phyloP scores from a whole-genome alignment of 176 grass and related monocot species.

The Phragmites australis region DNA sequence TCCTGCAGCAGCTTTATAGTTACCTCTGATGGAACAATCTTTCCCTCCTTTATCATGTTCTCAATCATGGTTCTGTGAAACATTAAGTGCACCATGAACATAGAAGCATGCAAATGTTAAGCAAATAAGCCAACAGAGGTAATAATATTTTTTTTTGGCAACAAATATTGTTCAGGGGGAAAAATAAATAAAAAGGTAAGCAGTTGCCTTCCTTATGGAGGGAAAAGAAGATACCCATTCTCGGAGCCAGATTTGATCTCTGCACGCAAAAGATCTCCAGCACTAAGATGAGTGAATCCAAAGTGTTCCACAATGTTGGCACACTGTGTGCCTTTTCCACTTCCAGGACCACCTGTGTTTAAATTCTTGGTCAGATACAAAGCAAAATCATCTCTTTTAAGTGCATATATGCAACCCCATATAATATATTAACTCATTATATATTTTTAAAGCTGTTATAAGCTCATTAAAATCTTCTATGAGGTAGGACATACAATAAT shows the following conservation, averaged over 20 bases:
- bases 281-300: constrained; percentile 89
- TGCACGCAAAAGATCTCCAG: constrained; percentile 86
- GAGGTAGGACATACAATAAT: constrained; percentile 11
- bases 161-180: constrained; percentile 16
- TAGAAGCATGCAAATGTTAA: constrained; percentile 21
- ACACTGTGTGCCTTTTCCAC: constrained; percentile 90
- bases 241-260: constrained; percentile 85
- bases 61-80: constrained; percentile 83
- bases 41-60: constrained; percentile 97
- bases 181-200: neutral
- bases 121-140: neutral
- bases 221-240: constrained; percentile 62
- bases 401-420: neutral
- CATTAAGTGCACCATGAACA: constrained; percentile 27
- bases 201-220: constrained; percentile 3
- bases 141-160: neutral
- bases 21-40: constrained; percentile 89
- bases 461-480: neutral
- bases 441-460: constrained; percentile 14
- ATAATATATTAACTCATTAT: constrained; percentile 4
- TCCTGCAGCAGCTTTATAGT: constrained; percentile 85
- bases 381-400: neutral
- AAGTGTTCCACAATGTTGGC: constrained; percentile 85
- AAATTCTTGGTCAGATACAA: constrained; percentile 37
- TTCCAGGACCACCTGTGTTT: constrained; percentile 81